Evolutionary conservation across 805 yeast genomes (phyloP).

Genomic region (Candida xiaguanensis): DNA sequence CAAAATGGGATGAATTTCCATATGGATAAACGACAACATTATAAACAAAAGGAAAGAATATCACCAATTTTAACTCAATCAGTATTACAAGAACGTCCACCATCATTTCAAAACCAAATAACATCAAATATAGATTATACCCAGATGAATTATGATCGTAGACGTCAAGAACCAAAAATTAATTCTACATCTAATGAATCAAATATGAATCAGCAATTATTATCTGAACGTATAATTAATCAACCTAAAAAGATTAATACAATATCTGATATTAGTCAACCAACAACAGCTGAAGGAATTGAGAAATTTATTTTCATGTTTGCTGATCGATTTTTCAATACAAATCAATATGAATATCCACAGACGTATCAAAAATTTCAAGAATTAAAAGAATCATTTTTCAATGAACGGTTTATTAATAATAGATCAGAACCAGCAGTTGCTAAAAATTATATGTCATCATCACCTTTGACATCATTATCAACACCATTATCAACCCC

Average conservation of each 20-base stretch:
- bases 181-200: background rate
- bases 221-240: background rate
- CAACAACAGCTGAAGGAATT: conserved; percentile 27
- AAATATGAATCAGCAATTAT: background rate
- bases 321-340: conserved; percentile 40
- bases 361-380: conserved; percentile 41
- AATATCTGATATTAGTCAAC: conserved; percentile 7
- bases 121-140: background rate
- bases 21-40: conserved; percentile 2
- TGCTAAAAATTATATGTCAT: background rate
- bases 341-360: conserved; percentile 39
- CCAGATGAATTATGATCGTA: background rate
- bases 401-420: conserved; percentile 38
- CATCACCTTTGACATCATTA: conserved; percentile 1
- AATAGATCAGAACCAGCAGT: conserved; percentile 16
- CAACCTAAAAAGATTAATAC: background rate
- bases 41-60: background rate
- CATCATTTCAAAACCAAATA: conserved; percentile 5
- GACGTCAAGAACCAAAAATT: background rate
- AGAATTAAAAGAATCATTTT: conserved; percentile 39
- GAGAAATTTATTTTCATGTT: conserved; percentile 38
- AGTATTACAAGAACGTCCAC: conserved; percentile 3
- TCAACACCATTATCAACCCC: conserved; percentile 1
- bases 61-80: background rate
- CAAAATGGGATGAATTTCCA: conserved; percentile 10